Conservation (phyloP, 495 filamentous ascomycete species). For the Penicillium turbatum region DNA sequence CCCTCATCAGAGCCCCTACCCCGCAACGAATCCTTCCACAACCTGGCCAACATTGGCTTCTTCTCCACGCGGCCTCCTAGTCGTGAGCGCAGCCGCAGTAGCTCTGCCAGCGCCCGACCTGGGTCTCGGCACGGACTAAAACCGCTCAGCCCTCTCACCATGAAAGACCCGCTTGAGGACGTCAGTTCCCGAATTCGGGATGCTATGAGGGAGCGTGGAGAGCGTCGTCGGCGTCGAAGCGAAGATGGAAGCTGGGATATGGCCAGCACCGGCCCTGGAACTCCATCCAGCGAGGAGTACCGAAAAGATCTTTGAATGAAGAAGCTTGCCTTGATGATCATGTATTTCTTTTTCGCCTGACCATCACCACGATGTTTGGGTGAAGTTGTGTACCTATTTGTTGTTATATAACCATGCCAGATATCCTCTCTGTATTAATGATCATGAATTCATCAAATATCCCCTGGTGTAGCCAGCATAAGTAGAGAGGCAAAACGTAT, state of each 20-base stretch:
- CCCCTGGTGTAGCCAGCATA: neutral
- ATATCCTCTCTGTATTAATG: slow-evolving; percentile 21
- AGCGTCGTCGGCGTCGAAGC: slow-evolving; percentile 65
- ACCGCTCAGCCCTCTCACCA: slow-evolving; percentile 67
- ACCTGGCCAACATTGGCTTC: slow-evolving; percentile 78
- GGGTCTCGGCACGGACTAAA: slow-evolving; percentile 63
- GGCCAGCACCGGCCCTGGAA: slow-evolving; percentile 40
- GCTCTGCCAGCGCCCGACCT: slow-evolving; percentile 52
- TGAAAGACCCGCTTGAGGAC: slow-evolving; percentile 69
- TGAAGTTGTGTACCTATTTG: slow-evolving; percentile 18
- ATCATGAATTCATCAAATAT: neutral
- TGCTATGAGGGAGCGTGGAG: slow-evolving; percentile 81
- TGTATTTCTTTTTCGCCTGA: slow-evolving; percentile 5
- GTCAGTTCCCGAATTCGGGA: slow-evolving; percentile 81
- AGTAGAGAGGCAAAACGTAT: neutral
- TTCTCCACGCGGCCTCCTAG: slow-evolving; percentile 82
- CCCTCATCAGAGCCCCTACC: slow-evolving; percentile 56
- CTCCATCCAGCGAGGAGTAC: slow-evolving; percentile 42
- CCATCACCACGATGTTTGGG: slow-evolving; percentile 19
- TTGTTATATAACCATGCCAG: slow-evolving; percentile 21
- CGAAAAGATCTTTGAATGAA: slow-evolving; percentile 39
- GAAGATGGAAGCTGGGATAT: slow-evolving; percentile 49
- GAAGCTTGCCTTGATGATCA: slow-evolving; percentile 5
- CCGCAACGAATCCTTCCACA: slow-evolving; percentile 86
- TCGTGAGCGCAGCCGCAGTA: slow-evolving; percentile 62